These are phyloP conservation scores for Canavalia ensiformis DNA, from an alignment of 306 rosid species.

Conservation along the genomic window DNA sequence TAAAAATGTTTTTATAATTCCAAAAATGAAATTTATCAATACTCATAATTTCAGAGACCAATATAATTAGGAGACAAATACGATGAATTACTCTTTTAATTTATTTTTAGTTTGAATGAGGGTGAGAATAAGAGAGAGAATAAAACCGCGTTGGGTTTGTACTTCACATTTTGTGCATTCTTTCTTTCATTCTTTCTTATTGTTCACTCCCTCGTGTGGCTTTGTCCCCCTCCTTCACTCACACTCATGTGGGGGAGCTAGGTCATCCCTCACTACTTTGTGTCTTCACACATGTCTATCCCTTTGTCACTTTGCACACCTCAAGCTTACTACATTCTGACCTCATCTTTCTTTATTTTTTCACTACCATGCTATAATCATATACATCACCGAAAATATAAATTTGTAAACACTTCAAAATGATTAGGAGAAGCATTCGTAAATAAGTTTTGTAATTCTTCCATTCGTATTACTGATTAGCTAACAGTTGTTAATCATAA, in stretches of 20 bases:
- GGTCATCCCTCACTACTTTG: slow-evolving; percentile 70
- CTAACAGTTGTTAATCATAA: too few relatives aligned
- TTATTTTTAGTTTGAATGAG: slow-evolving; percentile 43
- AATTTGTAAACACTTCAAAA: neutral
- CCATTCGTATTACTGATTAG: neutral
- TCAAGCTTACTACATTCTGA: slow-evolving; percentile 76
- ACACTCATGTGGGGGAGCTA: slow-evolving; percentile 49
- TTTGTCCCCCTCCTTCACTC: slow-evolving; percentile 39
- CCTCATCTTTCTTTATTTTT: slow-evolving; percentile 53
- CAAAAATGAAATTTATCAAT: too few relatives aligned
- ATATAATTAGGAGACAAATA: too few relatives aligned
- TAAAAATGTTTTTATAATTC: too few relatives aligned
- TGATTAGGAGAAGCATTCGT: neutral
- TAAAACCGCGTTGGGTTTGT: slow-evolving; percentile 25
- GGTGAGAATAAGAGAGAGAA: slow-evolving; percentile 4
- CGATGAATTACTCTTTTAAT: neutral
- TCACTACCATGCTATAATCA: neutral
- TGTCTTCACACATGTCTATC: slow-evolving; percentile 57
- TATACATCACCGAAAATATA: neutral
- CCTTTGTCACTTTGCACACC: slow-evolving; percentile 68
- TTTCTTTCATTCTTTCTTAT: slow-evolving; percentile 33
- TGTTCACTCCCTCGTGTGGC: slow-evolving; percentile 56
- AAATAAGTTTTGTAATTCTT: neutral
- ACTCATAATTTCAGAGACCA: too few relatives aligned
- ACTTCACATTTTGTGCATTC: neutral